phyloP scores from a whole-genome alignment of 306 rosid species.

The Calophaca sinica region DNA sequence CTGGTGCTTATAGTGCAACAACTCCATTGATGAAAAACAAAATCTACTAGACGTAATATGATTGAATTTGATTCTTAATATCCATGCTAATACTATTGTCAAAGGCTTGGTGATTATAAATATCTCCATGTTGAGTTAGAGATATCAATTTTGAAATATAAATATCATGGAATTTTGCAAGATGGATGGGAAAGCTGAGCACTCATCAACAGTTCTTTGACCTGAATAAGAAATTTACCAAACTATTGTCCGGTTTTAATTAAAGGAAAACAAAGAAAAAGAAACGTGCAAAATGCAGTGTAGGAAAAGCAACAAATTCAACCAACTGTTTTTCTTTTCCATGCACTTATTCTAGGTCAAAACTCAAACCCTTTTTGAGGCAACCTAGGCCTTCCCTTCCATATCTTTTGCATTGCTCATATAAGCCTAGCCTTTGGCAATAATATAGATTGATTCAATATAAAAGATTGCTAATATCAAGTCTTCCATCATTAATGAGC shows the following conservation, averaged over 20 bases:
- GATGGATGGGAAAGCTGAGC: slow-evolving; percentile 22
- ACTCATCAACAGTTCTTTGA: slow-evolving; percentile 12
- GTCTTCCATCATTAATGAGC: not conserved
- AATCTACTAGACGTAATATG: slow-evolving; percentile 15
- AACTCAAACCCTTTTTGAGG: not conserved
- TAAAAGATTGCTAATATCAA: slow-evolving; percentile 29
- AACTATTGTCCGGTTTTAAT: not conserved
- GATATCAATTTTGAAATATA: slow-evolving; percentile 23
- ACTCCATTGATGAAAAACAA: slow-evolving; percentile 7
- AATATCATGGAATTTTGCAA: slow-evolving; percentile 16
- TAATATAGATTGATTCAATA: slow-evolving; percentile 18
- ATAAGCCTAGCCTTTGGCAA: slow-evolving; percentile 24
- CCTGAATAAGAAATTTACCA: not conserved
- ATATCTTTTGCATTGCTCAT: not conserved
- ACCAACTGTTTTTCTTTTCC: slow-evolving; percentile 17
- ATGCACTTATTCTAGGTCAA: slow-evolving; percentile 22
- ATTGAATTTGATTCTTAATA: slow-evolving; percentile 13
- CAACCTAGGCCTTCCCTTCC: slow-evolving; percentile 5
- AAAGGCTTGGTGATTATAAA: slow-evolving; percentile 24
- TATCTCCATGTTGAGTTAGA: slow-evolving; percentile 10
- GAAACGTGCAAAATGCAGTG: slow-evolving; percentile 9
- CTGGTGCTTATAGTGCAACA: slow-evolving; percentile 21
- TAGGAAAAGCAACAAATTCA: slow-evolving; percentile 12
- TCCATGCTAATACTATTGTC: slow-evolving; percentile 11
- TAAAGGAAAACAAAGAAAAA: slow-evolving; percentile 31